Conservation (phyloP, 495 filamentous ascomycete species). For the Entonaema liquescens region DNA sequence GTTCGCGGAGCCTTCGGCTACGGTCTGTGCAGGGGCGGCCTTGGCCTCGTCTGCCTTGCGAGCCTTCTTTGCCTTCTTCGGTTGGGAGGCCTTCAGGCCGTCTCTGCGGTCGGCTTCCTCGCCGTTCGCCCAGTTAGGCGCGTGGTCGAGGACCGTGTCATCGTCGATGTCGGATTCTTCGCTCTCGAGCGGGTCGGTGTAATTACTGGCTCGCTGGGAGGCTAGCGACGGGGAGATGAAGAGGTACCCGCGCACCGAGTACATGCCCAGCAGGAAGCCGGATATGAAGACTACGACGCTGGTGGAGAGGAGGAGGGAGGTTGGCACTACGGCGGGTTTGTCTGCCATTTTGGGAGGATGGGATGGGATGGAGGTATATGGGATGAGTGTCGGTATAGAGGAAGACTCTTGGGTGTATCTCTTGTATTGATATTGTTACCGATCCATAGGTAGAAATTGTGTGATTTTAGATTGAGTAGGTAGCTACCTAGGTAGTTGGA, state of each 20-base stretch:
- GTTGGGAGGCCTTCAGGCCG: conserved; percentile 49
- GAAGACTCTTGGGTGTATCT: background rate
- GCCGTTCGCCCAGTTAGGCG: conserved; percentile 66
- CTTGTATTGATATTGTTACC: background rate
- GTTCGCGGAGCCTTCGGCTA: conserved; percentile 56
- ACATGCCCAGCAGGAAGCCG: conserved; percentile 67
- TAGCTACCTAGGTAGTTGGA: background rate
- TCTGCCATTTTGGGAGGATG: conserved; percentile 31
- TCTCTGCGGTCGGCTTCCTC: conserved; percentile 58
- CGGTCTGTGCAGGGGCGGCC: background rate
- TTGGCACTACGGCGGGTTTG: conserved; percentile 7
- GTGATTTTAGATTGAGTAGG: background rate
- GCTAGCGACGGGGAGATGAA: conserved; percentile 52
- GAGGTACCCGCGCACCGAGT: conserved; percentile 60
- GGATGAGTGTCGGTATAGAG: background rate
- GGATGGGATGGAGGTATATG: background rate
- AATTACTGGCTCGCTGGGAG: conserved; percentile 46
- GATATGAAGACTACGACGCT: conserved; percentile 68
- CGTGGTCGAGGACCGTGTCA: conserved; percentile 63
- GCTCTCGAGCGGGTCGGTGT: conserved; percentile 57
- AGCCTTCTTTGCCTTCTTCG: conserved; percentile 24
- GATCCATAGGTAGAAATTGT: background rate
- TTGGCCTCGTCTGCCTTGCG: conserved; percentile 17
- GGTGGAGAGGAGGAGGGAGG: conserved; percentile 64
- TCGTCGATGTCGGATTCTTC: conserved; percentile 62